Evolutionary conservation across 345 rosid genomes (phyloP), one percentile per base, ranked within the genome.

Genomic region (Excoecaria cochinchinensis): DNA sequence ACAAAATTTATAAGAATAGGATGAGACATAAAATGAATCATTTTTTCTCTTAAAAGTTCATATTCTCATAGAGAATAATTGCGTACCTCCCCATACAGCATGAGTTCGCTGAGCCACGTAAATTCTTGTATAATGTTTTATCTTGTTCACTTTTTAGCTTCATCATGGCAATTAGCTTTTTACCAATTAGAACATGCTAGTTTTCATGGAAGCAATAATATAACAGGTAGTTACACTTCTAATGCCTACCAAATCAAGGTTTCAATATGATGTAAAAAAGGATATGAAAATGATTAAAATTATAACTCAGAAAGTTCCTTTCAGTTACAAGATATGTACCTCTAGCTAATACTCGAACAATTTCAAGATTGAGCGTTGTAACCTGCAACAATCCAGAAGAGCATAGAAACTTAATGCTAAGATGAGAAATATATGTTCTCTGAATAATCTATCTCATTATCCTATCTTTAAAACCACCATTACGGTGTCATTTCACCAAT

Each of bases 291-390:
- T n/a, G 21, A n/a, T 14, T 0, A n/a, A 25, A 64, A 56, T 40
- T 40, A 31, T 3, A 53, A 52, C 8, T 42, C 46, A 70, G 42
- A 55, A 53, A 39, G 59, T 52, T n/a, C 71, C 70, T 56, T 36
- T 39, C 7, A 38, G 40, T 58, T 67, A 51, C 66, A 24, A 72
- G 71, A 82, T 67, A 38, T 59, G 51, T 83, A 91, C 99, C 99
- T 88, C 93, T 83, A 16, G 99, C 97, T 36, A 95, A 89, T 44
- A 92, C 92, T 85, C 97, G 87, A 76, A 95, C 97, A 76, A 95
- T 87, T 81, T 92, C 94, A 79, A 92, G 97, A 82, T 95, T 92
- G 63, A 95, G 95, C 59, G 79, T 88, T 42, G 90, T 84, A 61
- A 95, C 99, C 99, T 95, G 91, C 42, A 75, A 70, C 36, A 58